These are phyloP conservation scores for Rutstroemia sp. DNA, from an alignment of 2,329 filamentous ascomycete genomes.

Conservation along the genomic window DNA sequence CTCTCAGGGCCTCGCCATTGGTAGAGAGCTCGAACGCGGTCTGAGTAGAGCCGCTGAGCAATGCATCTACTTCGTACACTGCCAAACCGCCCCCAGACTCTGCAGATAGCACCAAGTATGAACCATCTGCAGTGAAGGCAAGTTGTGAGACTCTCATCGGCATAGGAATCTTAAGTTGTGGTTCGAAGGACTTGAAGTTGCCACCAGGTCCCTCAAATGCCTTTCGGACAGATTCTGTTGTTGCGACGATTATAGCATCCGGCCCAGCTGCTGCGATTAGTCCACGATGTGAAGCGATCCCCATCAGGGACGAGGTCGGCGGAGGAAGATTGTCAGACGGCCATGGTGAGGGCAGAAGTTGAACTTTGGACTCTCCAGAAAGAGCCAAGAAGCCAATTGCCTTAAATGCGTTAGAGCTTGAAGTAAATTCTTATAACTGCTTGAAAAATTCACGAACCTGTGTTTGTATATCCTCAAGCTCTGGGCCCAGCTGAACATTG, in stretches of 20 bases:
- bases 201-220: constrained; percentile 57
- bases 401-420: constrained; percentile 30
- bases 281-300: constrained; percentile 71
- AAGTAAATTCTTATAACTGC: neutral
- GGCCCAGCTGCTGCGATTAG: constrained; percentile 84
- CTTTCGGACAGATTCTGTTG: constrained; percentile 69
- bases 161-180: constrained; percentile 66
- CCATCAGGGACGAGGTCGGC: constrained; percentile 73
- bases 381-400: constrained; percentile 75
- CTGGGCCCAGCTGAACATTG: constrained; percentile 46
- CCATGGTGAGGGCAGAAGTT: constrained; percentile 72
- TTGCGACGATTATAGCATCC: constrained; percentile 67
- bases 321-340: constrained; percentile 55
- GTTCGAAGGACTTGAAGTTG: constrained; percentile 62
- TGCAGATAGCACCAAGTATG: constrained; percentile 73
- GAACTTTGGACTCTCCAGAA: constrained; percentile 74
- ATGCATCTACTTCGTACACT: constrained; percentile 67
- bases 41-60: constrained; percentile 59
- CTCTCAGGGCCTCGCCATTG: constrained; percentile 64
- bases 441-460: constrained; percentile 52
- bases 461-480: constrained; percentile 72
- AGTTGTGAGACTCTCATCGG: constrained; percentile 77
- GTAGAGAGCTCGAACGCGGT: constrained; percentile 70
- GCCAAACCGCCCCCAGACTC: constrained; percentile 75
- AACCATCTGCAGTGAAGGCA: constrained; percentile 84